phyloP scores from a whole-genome alignment of 78 protist genomes.

The Planoprotostelium fungivorum region DNA sequence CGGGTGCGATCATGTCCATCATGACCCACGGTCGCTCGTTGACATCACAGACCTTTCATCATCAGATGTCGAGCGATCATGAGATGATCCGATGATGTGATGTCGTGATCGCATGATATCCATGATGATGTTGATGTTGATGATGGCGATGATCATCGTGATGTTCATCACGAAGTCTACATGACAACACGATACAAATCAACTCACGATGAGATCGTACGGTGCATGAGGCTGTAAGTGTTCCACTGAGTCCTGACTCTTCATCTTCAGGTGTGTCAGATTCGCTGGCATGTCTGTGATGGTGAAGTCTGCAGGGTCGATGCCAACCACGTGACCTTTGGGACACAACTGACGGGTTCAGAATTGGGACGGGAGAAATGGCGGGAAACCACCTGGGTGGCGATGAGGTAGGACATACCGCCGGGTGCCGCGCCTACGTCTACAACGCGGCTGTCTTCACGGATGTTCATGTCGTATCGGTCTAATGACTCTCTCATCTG shows the following conservation, averaged over 20 bases:
- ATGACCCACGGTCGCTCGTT: neutral
- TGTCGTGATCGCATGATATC: too few species aligned
- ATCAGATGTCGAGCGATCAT: too few species aligned
- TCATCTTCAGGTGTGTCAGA: neutral
- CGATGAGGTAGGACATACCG: neutral
- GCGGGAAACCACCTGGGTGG: neutral
- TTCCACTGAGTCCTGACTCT: neutral
- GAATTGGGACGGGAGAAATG: too few species aligned
- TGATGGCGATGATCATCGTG: too few species aligned
- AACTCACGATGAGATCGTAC: neutral
- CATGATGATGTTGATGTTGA: too few species aligned
- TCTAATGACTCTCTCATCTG: neutral
- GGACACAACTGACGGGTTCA: neutral
- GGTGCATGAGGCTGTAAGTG: neutral
- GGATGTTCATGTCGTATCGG: neutral
- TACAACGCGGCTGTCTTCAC: neutral
- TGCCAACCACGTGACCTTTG: neutral
- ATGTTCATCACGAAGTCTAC: neutral
- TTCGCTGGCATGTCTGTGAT: neutral
- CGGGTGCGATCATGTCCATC: neutral
- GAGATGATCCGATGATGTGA: too few species aligned
- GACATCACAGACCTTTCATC: neutral
- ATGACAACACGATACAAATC: too few species aligned
- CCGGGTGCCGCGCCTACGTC: neutral
- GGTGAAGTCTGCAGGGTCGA: neutral